A percentile compares a stretch with the other conserved stretches of the same genome.
phyloP scores from a whole-genome alignment of 2,329 filamentous ascomycete species.

The Allantophomopsis cytisporea region DNA sequence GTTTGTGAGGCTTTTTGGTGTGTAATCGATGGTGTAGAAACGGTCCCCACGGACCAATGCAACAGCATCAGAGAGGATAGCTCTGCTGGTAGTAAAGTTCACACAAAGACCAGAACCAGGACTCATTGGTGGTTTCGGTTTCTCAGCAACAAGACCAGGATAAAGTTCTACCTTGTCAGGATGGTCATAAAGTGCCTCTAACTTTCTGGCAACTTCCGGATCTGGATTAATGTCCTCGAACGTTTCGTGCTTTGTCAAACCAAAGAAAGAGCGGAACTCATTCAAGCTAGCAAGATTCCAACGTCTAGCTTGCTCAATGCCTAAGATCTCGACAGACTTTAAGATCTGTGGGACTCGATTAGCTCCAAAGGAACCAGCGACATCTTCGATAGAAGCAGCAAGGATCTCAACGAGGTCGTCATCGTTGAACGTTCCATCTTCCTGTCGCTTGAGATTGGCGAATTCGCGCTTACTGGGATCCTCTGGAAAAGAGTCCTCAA shows the following conservation, averaged over 20 bases:
- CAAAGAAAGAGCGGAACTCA: conserved; percentile 75
- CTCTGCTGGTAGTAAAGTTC: conserved; percentile 37
- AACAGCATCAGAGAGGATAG: conserved; percentile 45
- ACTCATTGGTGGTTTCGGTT: conserved; percentile 33
- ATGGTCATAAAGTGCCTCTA: conserved; percentile 53
- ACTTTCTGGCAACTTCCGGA: conserved; percentile 50
- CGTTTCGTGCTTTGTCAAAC: conserved; percentile 58
- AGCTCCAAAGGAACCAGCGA: conserved; percentile 56
- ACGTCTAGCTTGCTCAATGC: conserved; percentile 61
- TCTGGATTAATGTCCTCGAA: conserved; percentile 81
- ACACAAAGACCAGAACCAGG: conserved; percentile 38
- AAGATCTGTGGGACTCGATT: conserved; percentile 63
- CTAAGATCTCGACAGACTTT: conserved; percentile 65
- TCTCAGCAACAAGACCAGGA: conserved; percentile 51
- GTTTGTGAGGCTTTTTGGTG: conserved; percentile 61
- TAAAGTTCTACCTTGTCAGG: conserved; percentile 49
- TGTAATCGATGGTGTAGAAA: conserved; percentile 34
- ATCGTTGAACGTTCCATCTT: conserved; percentile 58
- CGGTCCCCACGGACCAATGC: conserved; percentile 41
- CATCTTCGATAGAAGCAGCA: conserved; percentile 57
- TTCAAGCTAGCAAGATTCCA: conserved; percentile 68
- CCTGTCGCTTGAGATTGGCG: conserved; percentile 46
- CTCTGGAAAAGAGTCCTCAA: conserved; percentile 29
- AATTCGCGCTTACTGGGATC: conserved; percentile 62
- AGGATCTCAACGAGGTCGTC: conserved; percentile 65